Evolutionary conservation across 225 moss, liverwort and hornwort genomes (phyloP).

Genomic region (Sphagnum contortum): DNA sequence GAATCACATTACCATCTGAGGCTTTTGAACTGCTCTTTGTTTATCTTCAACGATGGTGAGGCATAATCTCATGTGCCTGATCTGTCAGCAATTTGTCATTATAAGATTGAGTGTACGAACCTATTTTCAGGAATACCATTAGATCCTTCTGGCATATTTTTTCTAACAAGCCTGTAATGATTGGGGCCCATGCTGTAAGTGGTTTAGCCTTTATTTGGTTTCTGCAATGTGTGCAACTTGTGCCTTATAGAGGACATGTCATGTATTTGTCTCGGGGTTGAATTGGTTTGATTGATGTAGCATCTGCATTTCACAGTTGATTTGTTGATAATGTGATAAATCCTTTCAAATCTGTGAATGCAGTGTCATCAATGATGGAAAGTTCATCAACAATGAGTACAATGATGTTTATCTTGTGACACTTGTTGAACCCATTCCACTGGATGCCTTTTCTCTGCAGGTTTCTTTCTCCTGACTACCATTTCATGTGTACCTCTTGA

Average conservation of each 20-base stretch:
- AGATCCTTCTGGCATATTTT: too few species aligned
- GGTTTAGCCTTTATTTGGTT: too few species aligned
- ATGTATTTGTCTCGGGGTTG: too few species aligned
- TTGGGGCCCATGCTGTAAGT: too few species aligned
- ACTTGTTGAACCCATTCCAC: slow-evolving; percentile 75
- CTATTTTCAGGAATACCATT: too few species aligned
- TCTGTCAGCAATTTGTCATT: not conserved
- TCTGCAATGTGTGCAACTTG: too few species aligned
- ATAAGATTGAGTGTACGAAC: too few species aligned
- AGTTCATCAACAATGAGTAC: slow-evolving; percentile 83
- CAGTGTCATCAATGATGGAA: slow-evolving; percentile 74
- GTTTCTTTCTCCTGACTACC: slow-evolving; percentile 6
- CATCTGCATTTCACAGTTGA: too few species aligned
- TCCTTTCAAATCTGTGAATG: slow-evolving; percentile 4
- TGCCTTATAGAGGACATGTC: too few species aligned
- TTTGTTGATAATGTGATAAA: too few species aligned
- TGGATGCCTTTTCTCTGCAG: slow-evolving; percentile 83
- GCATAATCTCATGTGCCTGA: slow-evolving; percentile 7
- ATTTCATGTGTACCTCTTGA: not conserved
- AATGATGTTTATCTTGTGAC: slow-evolving; percentile 96
- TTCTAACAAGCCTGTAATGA: too few species aligned
- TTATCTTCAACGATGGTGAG: slow-evolving; percentile 77
- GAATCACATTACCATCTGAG: slow-evolving; percentile 60
- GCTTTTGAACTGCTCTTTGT: slow-evolving; percentile 86
- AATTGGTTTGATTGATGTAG: too few species aligned